Evolutionary conservation across 176 grass and related monocot genomes (phyloP).

Genomic region (Coix lacrymajobi): DNA sequence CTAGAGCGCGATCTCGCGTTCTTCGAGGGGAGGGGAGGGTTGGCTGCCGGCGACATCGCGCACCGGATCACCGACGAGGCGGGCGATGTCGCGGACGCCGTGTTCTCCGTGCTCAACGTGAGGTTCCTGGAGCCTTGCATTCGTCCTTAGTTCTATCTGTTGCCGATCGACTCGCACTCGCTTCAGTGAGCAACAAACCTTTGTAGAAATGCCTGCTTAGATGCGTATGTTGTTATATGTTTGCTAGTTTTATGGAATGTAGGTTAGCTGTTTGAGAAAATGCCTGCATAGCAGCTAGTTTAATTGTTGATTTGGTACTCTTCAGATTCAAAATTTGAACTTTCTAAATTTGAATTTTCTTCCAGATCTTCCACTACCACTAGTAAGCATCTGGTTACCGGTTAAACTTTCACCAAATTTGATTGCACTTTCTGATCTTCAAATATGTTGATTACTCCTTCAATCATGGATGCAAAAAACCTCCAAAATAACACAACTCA

Average conservation of each 20-base stretch:
- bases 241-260: neutral
- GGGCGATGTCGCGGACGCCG: constrained; percentile 55
- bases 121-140: neutral
- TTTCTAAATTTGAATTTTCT: neutral
- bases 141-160: neutral
- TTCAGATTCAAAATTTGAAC: too few relatives aligned
- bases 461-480: constrained; percentile 8
- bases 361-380: too few relatives aligned
- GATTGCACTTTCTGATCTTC: neutral
- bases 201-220: neutral
- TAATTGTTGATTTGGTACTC: neutral
- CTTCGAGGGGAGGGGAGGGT: constrained; percentile 51
- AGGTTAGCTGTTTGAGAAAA: constrained; percentile 23
- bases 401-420: neutral
- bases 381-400: too few relatives aligned
- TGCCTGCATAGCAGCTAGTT: neutral
- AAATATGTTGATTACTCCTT: neutral
- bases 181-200: neutral
- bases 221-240: neutral
- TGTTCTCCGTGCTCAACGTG: constrained; percentile 66
- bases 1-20: constrained; percentile 56
- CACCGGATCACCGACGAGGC: constrained; percentile 60
- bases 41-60: constrained; percentile 52
- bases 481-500: neutral
- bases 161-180: neutral